phyloP scores from a whole-genome alignment of 345 rosid genomes.

The Populus ilicifolia region DNA sequence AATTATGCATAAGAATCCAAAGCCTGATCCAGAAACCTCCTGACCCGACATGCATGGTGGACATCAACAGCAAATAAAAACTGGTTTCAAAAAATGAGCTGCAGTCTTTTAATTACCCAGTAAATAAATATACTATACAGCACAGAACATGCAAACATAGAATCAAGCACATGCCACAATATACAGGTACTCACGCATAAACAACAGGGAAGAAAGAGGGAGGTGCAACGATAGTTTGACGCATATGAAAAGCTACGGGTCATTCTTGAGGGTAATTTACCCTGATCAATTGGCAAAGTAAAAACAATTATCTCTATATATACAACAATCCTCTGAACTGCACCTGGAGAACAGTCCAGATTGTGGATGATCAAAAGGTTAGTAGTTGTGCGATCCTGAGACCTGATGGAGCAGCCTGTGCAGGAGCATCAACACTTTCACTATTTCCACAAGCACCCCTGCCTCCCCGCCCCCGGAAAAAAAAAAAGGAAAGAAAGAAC shows the following conservation, averaged over 20 bases:
- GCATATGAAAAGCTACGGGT: constrained; percentile 34
- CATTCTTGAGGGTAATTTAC: constrained; percentile 37
- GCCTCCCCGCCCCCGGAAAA: not conserved
- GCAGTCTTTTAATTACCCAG: not conserved
- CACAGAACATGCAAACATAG: not conserved
- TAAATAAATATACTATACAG: not conserved
- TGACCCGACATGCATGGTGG: not conserved
- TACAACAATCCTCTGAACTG: constrained; percentile 52
- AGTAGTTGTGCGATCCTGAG: constrained; percentile 25
- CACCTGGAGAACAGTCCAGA: constrained; percentile 34
- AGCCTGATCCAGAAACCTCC: not conserved
- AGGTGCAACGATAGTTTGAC: constrained; percentile 17
- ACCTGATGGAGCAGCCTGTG: constrained; percentile 5
- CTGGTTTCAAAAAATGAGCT: not conserved
- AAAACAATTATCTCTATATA: constrained; percentile 49
- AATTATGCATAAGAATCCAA: not conserved
- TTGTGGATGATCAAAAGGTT: constrained; percentile 30
- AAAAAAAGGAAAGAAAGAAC: no score
- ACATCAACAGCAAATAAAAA: not conserved
- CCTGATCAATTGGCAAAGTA: constrained; percentile 38
- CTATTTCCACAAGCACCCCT: constrained; percentile 1
- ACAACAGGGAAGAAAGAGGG: not conserved
- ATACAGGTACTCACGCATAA: not conserved
- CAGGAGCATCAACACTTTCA: constrained; percentile 13
- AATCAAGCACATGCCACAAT: not conserved